Base-by-base conservation (phyloP, 192 early-diverging fungal species). In the Pilaira anomala region DNA sequence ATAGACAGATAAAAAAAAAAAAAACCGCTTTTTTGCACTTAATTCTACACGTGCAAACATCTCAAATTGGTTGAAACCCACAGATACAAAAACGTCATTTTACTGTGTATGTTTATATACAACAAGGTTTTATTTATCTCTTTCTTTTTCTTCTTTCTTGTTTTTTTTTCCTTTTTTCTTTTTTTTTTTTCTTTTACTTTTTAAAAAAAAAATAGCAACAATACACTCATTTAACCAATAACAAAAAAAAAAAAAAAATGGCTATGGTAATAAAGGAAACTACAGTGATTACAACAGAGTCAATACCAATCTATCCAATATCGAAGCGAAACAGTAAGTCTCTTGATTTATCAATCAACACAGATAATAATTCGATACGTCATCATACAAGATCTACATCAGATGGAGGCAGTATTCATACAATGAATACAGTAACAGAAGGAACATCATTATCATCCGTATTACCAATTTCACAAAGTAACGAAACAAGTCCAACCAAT, bases 21-120 rank as follows among this genome's bases (percentile, higher is more conserved):
- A 85, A n/a, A 91, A 48, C 71, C 91, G 50, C 93, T 93, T 7
- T n/a, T n/a, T 98, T 96, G 68, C 97, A 94, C 75, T 97, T n/a
- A n/a, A 97, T 80, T 89, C 95, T 77, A 88, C 93, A 3, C 76
- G 77, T 46, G 92, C 94, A 0, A 87, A 89, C 41, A 79, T 88
- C 48, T 95, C 93, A 28, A 92, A 94, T 71, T 98, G 97, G 97
- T 71, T 81, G 24, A 72, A 82, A 60, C 97, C 97, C 16, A 73
- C 77, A 11, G 68, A 77, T 60, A 87, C 88, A 21, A 81, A 36
- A 36, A 78, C 16, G 78, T 96, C 19, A 85, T 95, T 44, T 88
- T 93, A 6, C 73, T 90, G 11, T 36, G 33, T 36, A 36, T 36
- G 11, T n/a, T n/a, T 9, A 36, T 36, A 36, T 36, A 36, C 33